Percentiles rank a stretch among this genome's conserved stretches.
These are phyloP conservation scores for Rosa chinensis DNA, from an alignment of 306 rosid species.

Conservation along the genomic window DNA sequence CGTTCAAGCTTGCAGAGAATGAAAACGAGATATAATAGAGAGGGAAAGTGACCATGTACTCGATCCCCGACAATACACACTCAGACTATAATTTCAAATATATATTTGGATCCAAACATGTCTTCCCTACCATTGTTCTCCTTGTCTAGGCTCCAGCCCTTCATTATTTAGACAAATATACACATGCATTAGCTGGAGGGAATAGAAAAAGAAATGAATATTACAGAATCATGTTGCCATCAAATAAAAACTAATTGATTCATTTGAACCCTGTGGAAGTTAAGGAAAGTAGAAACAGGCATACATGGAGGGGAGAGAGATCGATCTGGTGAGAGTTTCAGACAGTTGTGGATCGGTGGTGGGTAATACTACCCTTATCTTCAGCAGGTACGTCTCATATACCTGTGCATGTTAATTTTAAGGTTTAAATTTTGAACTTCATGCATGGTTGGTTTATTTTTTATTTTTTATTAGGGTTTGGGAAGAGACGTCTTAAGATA, in stretches of 20 bases:
- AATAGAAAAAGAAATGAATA: neutral
- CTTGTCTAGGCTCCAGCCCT: neutral
- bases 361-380: neutral
- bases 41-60: neutral
- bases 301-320: neutral
- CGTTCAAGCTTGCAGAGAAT: neutral
- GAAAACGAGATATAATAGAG: constrained; percentile 16
- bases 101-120: constrained; percentile 15
- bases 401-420: neutral
- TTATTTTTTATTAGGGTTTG: neutral
- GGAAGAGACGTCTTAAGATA: neutral
- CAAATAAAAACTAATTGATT: neutral
- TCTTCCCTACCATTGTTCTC: constrained; percentile 19
- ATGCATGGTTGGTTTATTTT: neutral
- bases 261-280: neutral
- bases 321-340: neutral
- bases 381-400: neutral
- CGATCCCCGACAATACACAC: constrained; percentile 29
- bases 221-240: neutral
- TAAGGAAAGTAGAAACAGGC: constrained; percentile 7
- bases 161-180: constrained; percentile 2
- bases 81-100: constrained; percentile 19
- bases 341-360: neutral
- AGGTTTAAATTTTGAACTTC: neutral
- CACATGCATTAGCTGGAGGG: neutral